Conservation (phyloP, 768 basidiomycete genomes). For the Agaricus blazei region DNA sequence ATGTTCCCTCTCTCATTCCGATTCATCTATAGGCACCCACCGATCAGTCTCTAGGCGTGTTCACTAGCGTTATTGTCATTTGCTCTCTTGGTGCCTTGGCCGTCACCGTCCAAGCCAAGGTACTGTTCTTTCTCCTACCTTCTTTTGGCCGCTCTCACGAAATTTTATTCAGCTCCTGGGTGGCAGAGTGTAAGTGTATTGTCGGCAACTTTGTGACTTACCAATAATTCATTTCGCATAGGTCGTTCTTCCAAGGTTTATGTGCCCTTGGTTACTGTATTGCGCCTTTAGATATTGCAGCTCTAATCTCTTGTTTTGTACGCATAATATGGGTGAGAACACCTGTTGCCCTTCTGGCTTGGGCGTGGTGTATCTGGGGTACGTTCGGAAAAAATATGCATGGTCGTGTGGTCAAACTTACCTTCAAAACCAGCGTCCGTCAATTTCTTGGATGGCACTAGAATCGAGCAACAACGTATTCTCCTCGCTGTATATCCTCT, state of each 20-base stretch:
- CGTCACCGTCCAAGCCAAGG: slow-evolving; percentile 96
- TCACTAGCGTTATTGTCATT: slow-evolving; percentile 92
- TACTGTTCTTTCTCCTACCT: slow-evolving; percentile 21
- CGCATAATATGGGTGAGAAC: slow-evolving; percentile 81
- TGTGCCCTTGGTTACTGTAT: slow-evolving; percentile 95
- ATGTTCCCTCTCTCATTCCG: neutral
- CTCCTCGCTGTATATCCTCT: slow-evolving; percentile 95
- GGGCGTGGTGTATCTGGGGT: slow-evolving; percentile 99
- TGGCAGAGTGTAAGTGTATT: slow-evolving; percentile 64
- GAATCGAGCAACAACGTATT: slow-evolving; percentile 86
- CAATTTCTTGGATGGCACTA: slow-evolving; percentile 93
- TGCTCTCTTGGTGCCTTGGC: slow-evolving; percentile 86
- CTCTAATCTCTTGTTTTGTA: slow-evolving; percentile 81
- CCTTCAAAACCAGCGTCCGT: slow-evolving; percentile 63
- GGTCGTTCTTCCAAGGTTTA: slow-evolving; percentile 94
- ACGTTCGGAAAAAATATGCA: slow-evolving; percentile 17
- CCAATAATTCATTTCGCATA: slow-evolving; percentile 20
- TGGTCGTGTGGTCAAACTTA: neutral
- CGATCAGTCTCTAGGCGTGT: slow-evolving; percentile 80
- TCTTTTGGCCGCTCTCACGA: slow-evolving; percentile 1
- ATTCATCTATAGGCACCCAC: slow-evolving; percentile 62
- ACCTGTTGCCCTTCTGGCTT: slow-evolving; percentile 80
- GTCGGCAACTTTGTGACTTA: neutral
- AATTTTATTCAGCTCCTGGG: slow-evolving; percentile 54
- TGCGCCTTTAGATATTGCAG: slow-evolving; percentile 88